A percentile compares a stretch with the other conserved stretches of the same genome.
These are phyloP conservation scores for Cynara cardunculus DNA, from an alignment of 129 eudicot species.

Conservation along the genomic window DNA sequence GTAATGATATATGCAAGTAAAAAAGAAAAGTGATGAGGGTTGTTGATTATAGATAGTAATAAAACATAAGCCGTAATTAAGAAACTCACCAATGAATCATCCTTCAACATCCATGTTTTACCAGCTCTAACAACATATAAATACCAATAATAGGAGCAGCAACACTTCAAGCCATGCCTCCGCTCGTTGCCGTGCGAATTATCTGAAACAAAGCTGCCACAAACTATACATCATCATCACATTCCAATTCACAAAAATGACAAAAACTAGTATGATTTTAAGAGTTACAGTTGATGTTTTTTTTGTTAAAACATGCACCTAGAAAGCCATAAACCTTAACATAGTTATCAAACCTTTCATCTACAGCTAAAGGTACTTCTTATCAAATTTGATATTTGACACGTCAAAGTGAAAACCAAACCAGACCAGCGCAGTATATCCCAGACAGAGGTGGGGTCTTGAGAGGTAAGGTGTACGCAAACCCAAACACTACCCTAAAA, in stretches of 20 bases:
- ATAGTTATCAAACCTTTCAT: too few species aligned
- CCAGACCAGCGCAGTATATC: too few species aligned
- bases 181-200: slow-evolving; percentile 41
- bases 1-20: background rate
- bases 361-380: too few species aligned
- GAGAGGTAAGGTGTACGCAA: too few species aligned
- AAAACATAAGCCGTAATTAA: background rate
- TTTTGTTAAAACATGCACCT: too few species aligned
- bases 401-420: too few species aligned
- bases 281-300: too few species aligned
- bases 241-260: background rate
- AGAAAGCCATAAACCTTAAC: too few species aligned
- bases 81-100: background rate
- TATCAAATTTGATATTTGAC: too few species aligned
- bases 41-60: background rate
- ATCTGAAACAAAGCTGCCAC: slow-evolving; percentile 40
- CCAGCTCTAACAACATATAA: slow-evolving; percentile 3
- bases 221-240: slow-evolving; percentile 15
- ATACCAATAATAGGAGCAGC: background rate
- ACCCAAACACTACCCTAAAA: too few species aligned
- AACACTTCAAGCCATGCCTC: slow-evolving; percentile 41
- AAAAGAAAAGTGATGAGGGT: background rate
- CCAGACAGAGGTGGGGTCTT: too few species aligned
- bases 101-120: background rate
- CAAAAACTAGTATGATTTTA: too few species aligned